Conservation (phyloP, 2,329 filamentous ascomycete genomes). For the Stachybotrys echinatus region DNA sequence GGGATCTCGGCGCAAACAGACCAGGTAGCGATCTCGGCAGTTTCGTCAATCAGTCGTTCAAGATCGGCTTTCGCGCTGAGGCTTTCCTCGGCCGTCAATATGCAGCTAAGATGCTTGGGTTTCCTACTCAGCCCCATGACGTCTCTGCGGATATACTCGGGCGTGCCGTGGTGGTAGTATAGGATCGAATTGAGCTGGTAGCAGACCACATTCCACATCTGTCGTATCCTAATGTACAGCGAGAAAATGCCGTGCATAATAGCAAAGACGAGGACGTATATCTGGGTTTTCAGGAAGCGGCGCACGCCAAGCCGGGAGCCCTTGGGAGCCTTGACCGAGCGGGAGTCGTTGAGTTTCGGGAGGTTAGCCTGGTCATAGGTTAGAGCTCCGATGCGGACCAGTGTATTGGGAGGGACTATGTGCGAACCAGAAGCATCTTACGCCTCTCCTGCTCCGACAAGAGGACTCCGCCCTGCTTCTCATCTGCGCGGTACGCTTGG, state of each 20-base stretch:
- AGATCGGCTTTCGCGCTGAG: conserved; percentile 67
- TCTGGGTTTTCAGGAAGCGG: conserved; percentile 54
- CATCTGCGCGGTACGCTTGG: conserved; percentile 34
- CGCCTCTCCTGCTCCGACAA: conserved; percentile 29
- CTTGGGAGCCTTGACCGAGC: conserved; percentile 20
- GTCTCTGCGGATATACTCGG: conserved; percentile 86
- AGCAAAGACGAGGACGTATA: conserved; percentile 63
- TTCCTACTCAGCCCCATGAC: conserved; percentile 68
- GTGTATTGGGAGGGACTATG: neutral
- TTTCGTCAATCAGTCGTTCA: conserved; percentile 82
- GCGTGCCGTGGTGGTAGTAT: conserved; percentile 93
- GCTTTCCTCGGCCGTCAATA: conserved; percentile 69
- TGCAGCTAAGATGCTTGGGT: conserved; percentile 82
- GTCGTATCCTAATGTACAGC: conserved; percentile 76
- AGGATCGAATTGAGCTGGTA: conserved; percentile 76
- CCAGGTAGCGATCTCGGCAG: conserved; percentile 89
- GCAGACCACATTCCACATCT: conserved; percentile 71
- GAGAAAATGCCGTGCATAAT: conserved; percentile 79
- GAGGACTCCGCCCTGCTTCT: conserved; percentile 24
- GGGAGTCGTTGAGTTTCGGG: conserved; percentile 26
- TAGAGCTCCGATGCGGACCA: neutral
- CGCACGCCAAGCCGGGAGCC: conserved; percentile 50
- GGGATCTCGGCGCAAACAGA: conserved; percentile 85
- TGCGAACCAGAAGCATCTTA: conserved; percentile 28
- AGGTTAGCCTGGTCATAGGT: conserved; percentile 23